Evolutionary conservation across 2,329 filamentous ascomycete genomes (phyloP), one percentile per base, ranked within the genome.

Genomic region (Microsporum canis): DNA sequence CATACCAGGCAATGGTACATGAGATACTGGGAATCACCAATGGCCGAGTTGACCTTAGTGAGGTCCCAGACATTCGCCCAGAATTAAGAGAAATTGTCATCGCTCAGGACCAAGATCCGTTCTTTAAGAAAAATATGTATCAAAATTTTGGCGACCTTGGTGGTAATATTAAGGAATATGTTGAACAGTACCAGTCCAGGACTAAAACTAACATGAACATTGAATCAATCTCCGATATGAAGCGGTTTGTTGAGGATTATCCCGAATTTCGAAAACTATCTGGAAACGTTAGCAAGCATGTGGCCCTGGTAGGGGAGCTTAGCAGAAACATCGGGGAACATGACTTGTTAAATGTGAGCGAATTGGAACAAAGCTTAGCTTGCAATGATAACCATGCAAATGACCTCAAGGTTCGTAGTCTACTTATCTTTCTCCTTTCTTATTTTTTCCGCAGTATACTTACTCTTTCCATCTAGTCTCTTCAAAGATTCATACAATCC

Each of bases 81-180:
- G 92, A 96, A 72, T 79, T 96, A 60, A 91, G 88, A 70, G 94
- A 99, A 75, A 94, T 99, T 62, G 91, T 97, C 2, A 77, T 99
- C 39, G 95, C 92, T 0, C 91, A 94, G 74, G 94, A 99, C 65
- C 94, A 99, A 74, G 94, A 99, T 70, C 91, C 94, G 0, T 99
- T 99, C 77, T 99, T 99, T 79, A 96, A 87, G 75, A 96, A 96
- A 78, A 97, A 97, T 74, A 97, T 97, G 91, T 97, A 91, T 68
- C 83, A 96, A 69, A 97, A 97, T 72, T 99, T 97, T 73, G 91
- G 92, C 60, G 91, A 97, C 67, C 81, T 99, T 4, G 91, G 94
- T 8, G 88, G 92, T 45, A 96, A 95, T 67, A 96, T 96, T 71
- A 97, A 97, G 73, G 91, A 96, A 82, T 99, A 99, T 68, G 94